Conservation (phyloP, 768 basidiomycete species). For the Tricholoma matsutake region DNA sequence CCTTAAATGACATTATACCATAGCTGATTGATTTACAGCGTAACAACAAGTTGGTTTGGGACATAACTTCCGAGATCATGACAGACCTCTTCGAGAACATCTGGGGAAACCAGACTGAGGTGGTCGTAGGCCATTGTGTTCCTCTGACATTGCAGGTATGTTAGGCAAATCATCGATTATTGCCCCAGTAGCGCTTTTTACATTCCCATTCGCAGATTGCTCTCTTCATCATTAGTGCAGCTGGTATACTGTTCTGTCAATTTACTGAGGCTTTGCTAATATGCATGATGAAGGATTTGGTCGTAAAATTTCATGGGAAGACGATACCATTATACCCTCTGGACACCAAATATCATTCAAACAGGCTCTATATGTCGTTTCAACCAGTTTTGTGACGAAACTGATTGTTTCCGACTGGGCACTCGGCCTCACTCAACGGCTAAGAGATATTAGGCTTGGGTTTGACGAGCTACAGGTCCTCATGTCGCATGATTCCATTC, state of each 20-base stretch:
- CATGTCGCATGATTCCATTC: background rate
- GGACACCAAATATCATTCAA: constrained; percentile 50
- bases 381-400: constrained; percentile 35
- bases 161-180: background rate
- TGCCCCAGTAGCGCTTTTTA: background rate
- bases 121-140: constrained; percentile 43
- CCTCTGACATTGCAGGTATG: constrained; percentile 53
- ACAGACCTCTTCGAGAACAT: constrained; percentile 42
- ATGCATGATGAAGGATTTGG: constrained; percentile 44
- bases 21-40: constrained; percentile 24
- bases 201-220: constrained; percentile 38
- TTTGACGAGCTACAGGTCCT: constrained; percentile 44
- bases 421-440: constrained; percentile 31
- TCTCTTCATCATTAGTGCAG: constrained; percentile 52
- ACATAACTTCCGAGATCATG: constrained; percentile 41
- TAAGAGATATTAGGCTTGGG: constrained; percentile 31
- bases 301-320: constrained; percentile 45
- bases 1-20: background rate
- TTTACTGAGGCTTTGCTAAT: background rate
- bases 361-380: constrained; percentile 42
- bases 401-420: constrained; percentile 39
- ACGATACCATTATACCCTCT: constrained; percentile 33
- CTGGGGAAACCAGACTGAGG: constrained; percentile 40
- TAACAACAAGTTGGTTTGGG: constrained; percentile 49
- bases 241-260: constrained; percentile 32